Conservation (phyloP, 805 yeast genomes). For the Cephaloascus fragrans region DNA sequence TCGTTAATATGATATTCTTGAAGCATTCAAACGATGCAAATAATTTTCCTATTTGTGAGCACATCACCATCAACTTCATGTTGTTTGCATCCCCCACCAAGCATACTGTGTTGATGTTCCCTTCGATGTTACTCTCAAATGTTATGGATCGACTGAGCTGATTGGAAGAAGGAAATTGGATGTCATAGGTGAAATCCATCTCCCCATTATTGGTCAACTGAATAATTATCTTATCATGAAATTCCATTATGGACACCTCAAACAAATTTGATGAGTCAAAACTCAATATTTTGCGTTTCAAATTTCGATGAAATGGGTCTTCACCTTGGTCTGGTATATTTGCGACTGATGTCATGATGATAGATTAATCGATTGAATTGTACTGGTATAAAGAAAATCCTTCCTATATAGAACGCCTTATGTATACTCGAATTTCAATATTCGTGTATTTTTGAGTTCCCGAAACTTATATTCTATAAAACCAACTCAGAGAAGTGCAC, state of each 20-base stretch:
- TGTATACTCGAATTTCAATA: no score
- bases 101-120: slow-evolving; percentile 33
- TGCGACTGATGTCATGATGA: slow-evolving; percentile 6
- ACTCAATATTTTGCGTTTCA: not conserved
- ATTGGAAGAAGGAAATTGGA: slow-evolving; percentile 16
- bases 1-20: slow-evolving; percentile 30
- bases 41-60: slow-evolving; percentile 38
- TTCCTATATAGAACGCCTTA: not conserved
- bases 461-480: no score
- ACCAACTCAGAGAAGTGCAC: no score
- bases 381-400: slow-evolving; percentile 2
- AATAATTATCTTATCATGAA: slow-evolving; percentile 26
- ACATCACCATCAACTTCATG: slow-evolving; percentile 36
- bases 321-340: not conserved
- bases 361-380: slow-evolving; percentile 12
- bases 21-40: slow-evolving; percentile 18
- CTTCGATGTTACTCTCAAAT: slow-evolving; percentile 8
- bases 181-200: slow-evolving; percentile 41
- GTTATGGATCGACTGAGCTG: slow-evolving; percentile 4
- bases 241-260: slow-evolving; percentile 11
- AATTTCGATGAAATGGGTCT: not conserved
- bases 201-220: slow-evolving; percentile 31
- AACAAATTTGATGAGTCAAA: not conserved
- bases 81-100: slow-evolving; percentile 39
- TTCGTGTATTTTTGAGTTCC: no score